A percentile compares a stretch with the other conserved stretches of the same genome.
Conservation (phyloP, 164 flowering plant genomes). For the Protea cynaroides region DNA sequence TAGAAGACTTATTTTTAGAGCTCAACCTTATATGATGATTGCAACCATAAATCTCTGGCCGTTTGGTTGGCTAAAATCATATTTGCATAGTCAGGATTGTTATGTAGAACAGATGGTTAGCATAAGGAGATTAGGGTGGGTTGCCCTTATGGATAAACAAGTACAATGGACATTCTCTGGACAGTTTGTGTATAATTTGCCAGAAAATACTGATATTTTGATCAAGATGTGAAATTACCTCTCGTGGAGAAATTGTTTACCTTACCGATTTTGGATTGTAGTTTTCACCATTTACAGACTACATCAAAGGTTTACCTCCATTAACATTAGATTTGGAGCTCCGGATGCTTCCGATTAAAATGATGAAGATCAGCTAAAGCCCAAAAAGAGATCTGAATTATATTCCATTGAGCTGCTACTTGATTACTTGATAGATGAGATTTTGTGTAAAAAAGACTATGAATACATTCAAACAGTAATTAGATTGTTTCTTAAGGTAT, state of each 20-base stretch:
- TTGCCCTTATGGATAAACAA: too few species aligned
- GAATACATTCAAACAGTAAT: slow-evolving; percentile 87
- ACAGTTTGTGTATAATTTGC: too few species aligned
- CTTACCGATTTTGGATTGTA: slow-evolving; percentile 28
- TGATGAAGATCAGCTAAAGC: slow-evolving; percentile 53
- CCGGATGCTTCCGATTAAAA: slow-evolving; percentile 87
- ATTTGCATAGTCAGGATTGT: not conserved
- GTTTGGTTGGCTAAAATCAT: slow-evolving; percentile 1
- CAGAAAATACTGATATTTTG: too few species aligned
- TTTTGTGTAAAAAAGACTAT: slow-evolving; percentile 70
- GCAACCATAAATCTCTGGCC: not conserved
- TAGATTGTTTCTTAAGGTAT: slow-evolving; percentile 80
- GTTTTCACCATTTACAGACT: slow-evolving; percentile 75
- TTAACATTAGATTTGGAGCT: slow-evolving; percentile 90
- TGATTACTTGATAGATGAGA: slow-evolving; percentile 77
- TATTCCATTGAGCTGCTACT: slow-evolving; percentile 57
- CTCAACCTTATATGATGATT: slow-evolving; percentile 2
- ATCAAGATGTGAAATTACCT: too few species aligned
- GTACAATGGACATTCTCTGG: too few species aligned
- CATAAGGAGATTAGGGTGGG: not conserved
- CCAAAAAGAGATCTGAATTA: slow-evolving; percentile 55
- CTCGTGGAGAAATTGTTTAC: not conserved
- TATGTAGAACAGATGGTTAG: not conserved
- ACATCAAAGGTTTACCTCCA: slow-evolving; percentile 75
- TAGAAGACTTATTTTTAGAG: not conserved